These are phyloP conservation scores for Metschnikowia gelsemii DNA, from an alignment of 805 yeast species.

Conservation along the genomic window DNA sequence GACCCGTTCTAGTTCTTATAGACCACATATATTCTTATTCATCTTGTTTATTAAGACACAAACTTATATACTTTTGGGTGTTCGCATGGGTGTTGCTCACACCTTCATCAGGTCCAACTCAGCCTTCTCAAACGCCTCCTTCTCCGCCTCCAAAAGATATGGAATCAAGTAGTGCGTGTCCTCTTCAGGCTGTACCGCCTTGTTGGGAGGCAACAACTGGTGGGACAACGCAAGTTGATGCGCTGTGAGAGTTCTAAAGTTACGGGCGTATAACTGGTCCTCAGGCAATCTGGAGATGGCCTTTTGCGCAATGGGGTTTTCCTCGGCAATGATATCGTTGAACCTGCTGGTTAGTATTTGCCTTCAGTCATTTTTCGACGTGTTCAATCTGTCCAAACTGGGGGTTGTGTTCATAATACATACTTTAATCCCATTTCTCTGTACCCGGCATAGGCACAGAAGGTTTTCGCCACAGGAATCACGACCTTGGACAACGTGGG, in stretches of 20 bases:
- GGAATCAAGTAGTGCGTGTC: slow-evolving; percentile 83
- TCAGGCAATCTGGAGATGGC: slow-evolving; percentile 87
- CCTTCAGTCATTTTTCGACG: background rate
- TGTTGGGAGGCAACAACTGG: slow-evolving; percentile 76
- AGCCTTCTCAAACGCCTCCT: slow-evolving; percentile 82
- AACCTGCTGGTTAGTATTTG: slow-evolving; percentile 43
- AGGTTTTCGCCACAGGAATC: slow-evolving; percentile 77
- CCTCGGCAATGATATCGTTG: slow-evolving; percentile 87
- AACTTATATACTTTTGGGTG: too few species aligned
- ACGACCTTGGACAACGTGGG: slow-evolving; percentile 75
- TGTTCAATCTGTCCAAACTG: background rate
- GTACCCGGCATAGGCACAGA: slow-evolving; percentile 80
- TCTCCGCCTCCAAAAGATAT: slow-evolving; percentile 90
- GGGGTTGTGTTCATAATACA: slow-evolving; percentile 19
- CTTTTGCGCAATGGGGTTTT: slow-evolving; percentile 79
- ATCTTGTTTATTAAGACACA: too few species aligned
- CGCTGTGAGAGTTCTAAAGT: slow-evolving; percentile 88
- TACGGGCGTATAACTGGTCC: slow-evolving; percentile 83
- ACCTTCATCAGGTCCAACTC: slow-evolving; percentile 76
- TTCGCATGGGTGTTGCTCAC: too few species aligned
- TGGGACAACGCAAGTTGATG: slow-evolving; percentile 84
- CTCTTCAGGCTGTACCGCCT: slow-evolving; percentile 76
- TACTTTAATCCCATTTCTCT: slow-evolving; percentile 85
- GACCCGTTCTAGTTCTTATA: background rate
- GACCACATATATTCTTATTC: too few species aligned